phyloP scores from a whole-genome alignment of 140 eudicot species.

The Oenanthe javanica region DNA sequence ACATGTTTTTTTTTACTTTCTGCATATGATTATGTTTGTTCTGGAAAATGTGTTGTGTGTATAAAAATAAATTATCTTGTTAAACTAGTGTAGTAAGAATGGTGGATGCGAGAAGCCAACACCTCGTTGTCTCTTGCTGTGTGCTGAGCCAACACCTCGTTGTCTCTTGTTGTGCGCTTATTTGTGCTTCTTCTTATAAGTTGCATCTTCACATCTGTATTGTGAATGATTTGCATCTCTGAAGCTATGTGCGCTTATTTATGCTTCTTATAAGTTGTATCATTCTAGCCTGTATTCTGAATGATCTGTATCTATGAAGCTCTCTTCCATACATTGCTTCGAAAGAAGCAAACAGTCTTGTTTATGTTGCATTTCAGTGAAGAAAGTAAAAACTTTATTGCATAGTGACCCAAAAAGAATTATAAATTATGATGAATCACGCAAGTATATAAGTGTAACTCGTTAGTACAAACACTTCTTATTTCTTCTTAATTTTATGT shows the following conservation, averaged over 20 bases:
- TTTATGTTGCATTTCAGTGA: background rate
- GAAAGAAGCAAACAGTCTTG: background rate
- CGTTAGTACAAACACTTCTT: too few species aligned
- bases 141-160: background rate
- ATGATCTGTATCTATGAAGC: background rate
- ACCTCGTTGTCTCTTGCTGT: slow-evolving; percentile 6
- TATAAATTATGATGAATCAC: too few species aligned
- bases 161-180: background rate
- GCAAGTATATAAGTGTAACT: too few species aligned
- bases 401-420: too few species aligned
- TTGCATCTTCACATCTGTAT: background rate
- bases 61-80: background rate
- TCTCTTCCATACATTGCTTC: background rate
- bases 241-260: background rate
- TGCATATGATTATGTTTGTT: background rate
- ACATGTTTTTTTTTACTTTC: background rate
- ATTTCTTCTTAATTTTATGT: too few species aligned
- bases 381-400: too few species aligned
- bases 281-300: background rate
- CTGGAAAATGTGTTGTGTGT: background rate
- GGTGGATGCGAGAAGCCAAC: slow-evolving; percentile 9
- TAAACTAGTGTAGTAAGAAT: background rate
- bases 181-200: background rate
- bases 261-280: background rate
- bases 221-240: background rate